Evolutionary conservation across 192 early-diverging fungal species (phyloP).

Genomic region (Coemansia erecta): DNA sequence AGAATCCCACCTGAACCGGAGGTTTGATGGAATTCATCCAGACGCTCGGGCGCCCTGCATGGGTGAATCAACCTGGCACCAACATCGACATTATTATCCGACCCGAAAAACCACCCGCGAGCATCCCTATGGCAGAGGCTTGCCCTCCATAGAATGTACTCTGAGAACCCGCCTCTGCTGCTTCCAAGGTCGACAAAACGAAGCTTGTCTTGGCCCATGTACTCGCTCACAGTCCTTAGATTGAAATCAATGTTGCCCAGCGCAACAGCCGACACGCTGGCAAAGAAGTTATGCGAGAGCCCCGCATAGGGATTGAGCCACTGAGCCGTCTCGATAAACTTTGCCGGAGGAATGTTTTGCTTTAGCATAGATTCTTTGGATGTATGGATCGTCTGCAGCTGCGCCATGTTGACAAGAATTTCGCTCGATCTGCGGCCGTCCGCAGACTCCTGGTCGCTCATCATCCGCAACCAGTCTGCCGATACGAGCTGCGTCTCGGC

Average conservation of each 20-base stretch:
- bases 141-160: slow-evolving; percentile 35
- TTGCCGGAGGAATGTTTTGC: neutral
- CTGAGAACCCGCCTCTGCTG: slow-evolving; percentile 12
- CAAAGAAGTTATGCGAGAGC: slow-evolving; percentile 5
- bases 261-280: slow-evolving; percentile 13
- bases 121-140: neutral
- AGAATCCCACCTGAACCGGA: slow-evolving; percentile 1
- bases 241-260: slow-evolving; percentile 33
- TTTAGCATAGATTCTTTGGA: slow-evolving; percentile 2
- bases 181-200: slow-evolving; percentile 39
- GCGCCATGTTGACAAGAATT: slow-evolving; percentile 15
- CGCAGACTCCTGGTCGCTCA: slow-evolving; percentile 28
- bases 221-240: slow-evolving; percentile 18
- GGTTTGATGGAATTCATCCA: neutral
- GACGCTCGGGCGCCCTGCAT: slow-evolving; percentile 1
- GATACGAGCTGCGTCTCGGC: slow-evolving; percentile 14
- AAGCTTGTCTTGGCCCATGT: slow-evolving; percentile 3
- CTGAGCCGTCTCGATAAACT: neutral
- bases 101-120: slow-evolving; percentile 37
- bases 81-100: neutral
- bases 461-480: slow-evolving; percentile 40
- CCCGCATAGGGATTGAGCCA: slow-evolving; percentile 21
- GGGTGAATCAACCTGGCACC: slow-evolving; percentile 1
- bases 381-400: slow-evolving; percentile 11
- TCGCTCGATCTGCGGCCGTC: slow-evolving; percentile 18